Evolutionary conservation across 345 rosid genomes (phyloP), one percentile per base, ranked within the genome.

Genomic region (Rubroshorea leprosula): DNA sequence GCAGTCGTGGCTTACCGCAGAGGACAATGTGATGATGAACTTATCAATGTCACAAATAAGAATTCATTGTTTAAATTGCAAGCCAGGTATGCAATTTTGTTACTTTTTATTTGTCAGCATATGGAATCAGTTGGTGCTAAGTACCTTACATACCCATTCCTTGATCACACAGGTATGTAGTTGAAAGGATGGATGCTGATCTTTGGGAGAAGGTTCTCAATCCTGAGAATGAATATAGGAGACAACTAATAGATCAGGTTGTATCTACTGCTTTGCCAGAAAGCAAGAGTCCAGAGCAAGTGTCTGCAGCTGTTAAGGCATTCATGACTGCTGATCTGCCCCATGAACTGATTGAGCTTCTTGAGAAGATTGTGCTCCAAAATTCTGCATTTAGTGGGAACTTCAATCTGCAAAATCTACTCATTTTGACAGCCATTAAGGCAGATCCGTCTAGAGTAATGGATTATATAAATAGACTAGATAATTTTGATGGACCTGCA

Each of bases 331-430:
- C 92, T 55, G 92, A 85, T 69, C 73, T 87, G 24, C 96, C 87
- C 1, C 89, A 83, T 56, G 92, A 87, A 71, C 78, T 84, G 23
- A 87, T 87, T 68, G 89, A 85, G 74, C 89, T 87, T 71, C 85
- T 84, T 72, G 97, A 94, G 62, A 94, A 90, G 81, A 94, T 90
- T 41, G 96, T 94, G 57, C 95, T 94, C 60, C 96, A 94, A 67
- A 94, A 94, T 71, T 90, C 97, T 73, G 95, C 95, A 45, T 94
- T 94, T 77, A 94, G 96, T 80, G 99, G 97, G 35, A 94, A 94
- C 72, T 79, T 85, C 60, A 94, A 94, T 72, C 78, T 94, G 68
- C 99, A 94, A 64, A 94, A 90, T 80, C 84, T 94, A 51, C 99
- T 94, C 62, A 87, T 94, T 61, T 77, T 90, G 78, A 94, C 97